Base-by-base conservation (phyloP, 345 rosid species). In the Brassica juncea region DNA sequence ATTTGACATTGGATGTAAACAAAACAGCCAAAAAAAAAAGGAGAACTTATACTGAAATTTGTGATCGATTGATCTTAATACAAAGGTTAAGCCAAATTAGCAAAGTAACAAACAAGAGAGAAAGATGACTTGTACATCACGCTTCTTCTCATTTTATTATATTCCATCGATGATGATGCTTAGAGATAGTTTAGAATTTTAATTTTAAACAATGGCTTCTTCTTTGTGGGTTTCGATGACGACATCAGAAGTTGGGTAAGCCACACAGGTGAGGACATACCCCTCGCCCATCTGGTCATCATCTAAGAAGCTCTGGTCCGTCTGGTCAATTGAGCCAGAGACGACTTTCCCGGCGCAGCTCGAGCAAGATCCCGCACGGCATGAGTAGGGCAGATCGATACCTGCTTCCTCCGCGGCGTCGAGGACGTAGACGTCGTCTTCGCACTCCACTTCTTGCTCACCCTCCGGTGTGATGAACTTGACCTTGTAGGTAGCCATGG, bases 351-450 rank as follows among this genome's bases (percentile, higher is more conserved):
- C 98, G 0, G 92, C 90, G 63, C 99, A 94, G 0, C 93, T 86
- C 6, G 98, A 91, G 88, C 99, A 94, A 23, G 99, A 75, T 0
- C 99, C 99, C 0, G 98, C 98, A 77, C 97, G 85, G 90, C 99
- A 94, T 0, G 98, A 94, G 93, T 90, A 94, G 0, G 99, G 99
- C 39, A 92, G 77, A 73, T 92, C 99, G 3, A 92, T 3, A 1
- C 97, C 99, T 0, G 6, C 1, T 8, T 89, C 97, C 66, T 94
- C 99, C 0, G 94, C 94, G 0, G 81, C 71, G 87, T 94, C 97
- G 11, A 94, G 87, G 78, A 92, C 82, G 82, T 86, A 91, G 0
- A 6, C 35, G 60, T 89, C 89, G 0, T 82, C 88, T 0, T 88
- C 90, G 82, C 88, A 85, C 0, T 84, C 78, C 0, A 92, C 37